These are phyloP conservation scores for Kodamaea sp. DNA, from an alignment of 1,139 yeast species.

Conservation along the genomic window DNA sequence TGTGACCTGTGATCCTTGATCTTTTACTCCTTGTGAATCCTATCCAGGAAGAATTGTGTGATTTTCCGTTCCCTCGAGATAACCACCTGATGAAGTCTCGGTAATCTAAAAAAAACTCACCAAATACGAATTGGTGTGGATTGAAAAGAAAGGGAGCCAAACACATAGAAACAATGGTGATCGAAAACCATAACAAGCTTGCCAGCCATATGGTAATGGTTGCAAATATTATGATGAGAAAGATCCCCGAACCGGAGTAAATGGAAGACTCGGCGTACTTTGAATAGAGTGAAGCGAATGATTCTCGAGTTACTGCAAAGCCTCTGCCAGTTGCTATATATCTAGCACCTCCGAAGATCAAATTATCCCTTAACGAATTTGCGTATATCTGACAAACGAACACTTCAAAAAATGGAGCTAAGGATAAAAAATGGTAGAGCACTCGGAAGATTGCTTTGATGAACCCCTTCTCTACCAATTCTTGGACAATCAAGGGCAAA, in stretches of 20 bases:
- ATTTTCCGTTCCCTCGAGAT: constrained; percentile 57
- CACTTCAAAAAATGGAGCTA: constrained; percentile 85
- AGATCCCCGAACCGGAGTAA: constrained; percentile 62
- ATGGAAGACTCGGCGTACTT: constrained; percentile 66
- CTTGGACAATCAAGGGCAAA: constrained; percentile 77
- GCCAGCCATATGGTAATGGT: constrained; percentile 74
- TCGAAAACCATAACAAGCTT: constrained; percentile 81
- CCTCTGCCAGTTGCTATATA: constrained; percentile 88
- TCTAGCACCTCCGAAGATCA: constrained; percentile 79
- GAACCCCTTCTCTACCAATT: constrained; percentile 74
- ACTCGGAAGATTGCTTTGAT: constrained; percentile 62
- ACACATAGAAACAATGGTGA: constrained; percentile 69
- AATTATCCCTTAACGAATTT: constrained; percentile 63
- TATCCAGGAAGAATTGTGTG: constrained; percentile 61
- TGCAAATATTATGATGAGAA: constrained; percentile 62
- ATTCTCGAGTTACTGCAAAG: constrained; percentile 69
- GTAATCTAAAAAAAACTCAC: constrained; percentile 74
- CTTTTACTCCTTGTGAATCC: constrained; percentile 37
- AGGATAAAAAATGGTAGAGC: constrained; percentile 62
- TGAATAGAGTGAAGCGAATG: constrained; percentile 61
- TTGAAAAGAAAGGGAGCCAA: constrained; percentile 81
- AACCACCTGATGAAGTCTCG: constrained; percentile 68
- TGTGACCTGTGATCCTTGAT: constrained; percentile 68
- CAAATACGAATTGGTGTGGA: constrained; percentile 78
- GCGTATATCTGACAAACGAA: constrained; percentile 87